Evolutionary conservation across 2,329 filamentous ascomycete genomes (phyloP).

Genomic region (Penicillium sp.): DNA sequence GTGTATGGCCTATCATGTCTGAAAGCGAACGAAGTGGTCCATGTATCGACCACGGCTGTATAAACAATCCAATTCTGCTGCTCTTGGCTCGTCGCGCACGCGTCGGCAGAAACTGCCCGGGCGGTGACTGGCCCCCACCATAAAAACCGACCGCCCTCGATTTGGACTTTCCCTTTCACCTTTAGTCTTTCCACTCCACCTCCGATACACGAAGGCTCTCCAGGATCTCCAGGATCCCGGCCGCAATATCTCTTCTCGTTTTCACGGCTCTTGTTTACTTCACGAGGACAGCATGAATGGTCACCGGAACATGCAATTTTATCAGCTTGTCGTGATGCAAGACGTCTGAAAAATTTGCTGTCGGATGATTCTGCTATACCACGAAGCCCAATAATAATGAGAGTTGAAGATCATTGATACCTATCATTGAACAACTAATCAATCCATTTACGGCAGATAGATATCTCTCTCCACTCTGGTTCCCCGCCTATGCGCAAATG

Average conservation of each 20-base stretch:
- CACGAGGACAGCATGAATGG: too few species aligned
- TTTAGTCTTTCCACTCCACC: too few species aligned
- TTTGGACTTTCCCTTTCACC: neutral
- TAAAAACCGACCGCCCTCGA: neutral
- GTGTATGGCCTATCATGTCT: neutral
- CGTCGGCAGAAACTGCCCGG: neutral
- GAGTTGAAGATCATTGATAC: too few species aligned
- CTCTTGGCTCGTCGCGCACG: neutral
- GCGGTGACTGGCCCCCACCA: neutral
- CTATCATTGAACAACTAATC: neutral
- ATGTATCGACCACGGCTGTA: too few species aligned
- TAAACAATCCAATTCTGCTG: neutral
- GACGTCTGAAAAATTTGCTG: neutral
- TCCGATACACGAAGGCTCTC: too few species aligned
- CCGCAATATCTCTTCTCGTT: too few species aligned
- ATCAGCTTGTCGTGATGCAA: neutral
- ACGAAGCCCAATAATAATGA: too few species aligned
- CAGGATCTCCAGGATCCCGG: too few species aligned
- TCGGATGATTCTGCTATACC: neutral
- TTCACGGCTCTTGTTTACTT: too few species aligned
- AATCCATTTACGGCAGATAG: neutral
- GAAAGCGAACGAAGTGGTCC: neutral
- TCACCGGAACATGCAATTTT: too few species aligned
- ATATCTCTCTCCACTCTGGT: neutral
- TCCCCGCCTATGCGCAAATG: too few species aligned